These are phyloP conservation scores for Rostrohypoxylon terebratum DNA, from an alignment of 495 filamentous ascomycete species.

Conservation along the genomic window DNA sequence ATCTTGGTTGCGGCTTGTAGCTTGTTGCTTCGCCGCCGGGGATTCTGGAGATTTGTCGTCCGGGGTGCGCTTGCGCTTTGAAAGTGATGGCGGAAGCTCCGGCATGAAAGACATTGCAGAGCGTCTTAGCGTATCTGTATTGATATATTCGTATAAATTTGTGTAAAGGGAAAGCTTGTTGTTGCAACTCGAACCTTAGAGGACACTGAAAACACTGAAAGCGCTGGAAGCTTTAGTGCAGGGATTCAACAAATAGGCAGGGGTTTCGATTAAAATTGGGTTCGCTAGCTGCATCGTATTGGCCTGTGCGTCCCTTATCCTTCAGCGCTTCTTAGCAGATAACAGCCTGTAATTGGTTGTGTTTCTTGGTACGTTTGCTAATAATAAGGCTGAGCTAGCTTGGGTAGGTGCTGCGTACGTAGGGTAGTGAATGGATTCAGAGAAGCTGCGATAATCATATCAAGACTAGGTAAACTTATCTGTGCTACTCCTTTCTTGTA, in stretches of 20 bases:
- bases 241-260: slow-evolving; percentile 15
- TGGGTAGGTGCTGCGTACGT: slow-evolving; percentile 24
- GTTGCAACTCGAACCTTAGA: neutral
- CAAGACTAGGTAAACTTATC: slow-evolving; percentile 15
- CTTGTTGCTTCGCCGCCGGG: slow-evolving; percentile 55
- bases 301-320: slow-evolving; percentile 34
- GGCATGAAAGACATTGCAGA: slow-evolving; percentile 62
- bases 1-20: slow-evolving; percentile 49
- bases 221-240: slow-evolving; percentile 1
- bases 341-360: slow-evolving; percentile 20
- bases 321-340: slow-evolving; percentile 7
- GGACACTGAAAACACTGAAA: neutral
- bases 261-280: slow-evolving; percentile 8
- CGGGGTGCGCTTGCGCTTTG: slow-evolving; percentile 64
- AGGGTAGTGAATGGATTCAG: slow-evolving; percentile 32
- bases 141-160: neutral
- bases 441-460: slow-evolving; percentile 31
- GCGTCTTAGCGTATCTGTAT: neutral
- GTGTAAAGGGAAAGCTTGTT: neutral
- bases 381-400: slow-evolving; percentile 43
- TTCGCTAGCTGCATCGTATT: slow-evolving; percentile 4
- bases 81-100: slow-evolving; percentile 62
- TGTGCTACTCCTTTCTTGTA: slow-evolving; percentile 10
- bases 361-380: slow-evolving; percentile 20
- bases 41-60: slow-evolving; percentile 54